Percentiles rank a stretch among this genome's conserved stretches.
Evolutionary conservation across 2,329 filamentous ascomycete genomes (phyloP).

Genomic region (Sarocladiaceae sp.): DNA sequence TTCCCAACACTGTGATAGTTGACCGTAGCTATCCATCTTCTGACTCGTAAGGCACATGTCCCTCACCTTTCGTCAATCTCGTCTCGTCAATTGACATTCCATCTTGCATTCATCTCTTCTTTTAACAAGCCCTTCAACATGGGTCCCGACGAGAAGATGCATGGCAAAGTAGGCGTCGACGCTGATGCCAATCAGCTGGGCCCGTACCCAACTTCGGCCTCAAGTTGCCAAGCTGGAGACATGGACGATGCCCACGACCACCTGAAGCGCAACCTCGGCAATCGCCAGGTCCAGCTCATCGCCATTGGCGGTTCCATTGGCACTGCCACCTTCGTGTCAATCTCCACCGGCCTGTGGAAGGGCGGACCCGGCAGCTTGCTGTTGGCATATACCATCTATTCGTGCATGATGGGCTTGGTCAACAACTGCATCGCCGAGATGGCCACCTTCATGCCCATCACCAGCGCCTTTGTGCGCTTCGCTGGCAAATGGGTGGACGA

Average conservation of each 20-base stretch:
- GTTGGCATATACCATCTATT: constrained; percentile 58
- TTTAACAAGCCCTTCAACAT: too few species aligned
- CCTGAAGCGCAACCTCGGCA: constrained; percentile 50
- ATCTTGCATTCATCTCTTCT: too few species aligned
- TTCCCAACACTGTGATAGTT: too few species aligned
- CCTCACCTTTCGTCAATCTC: too few species aligned
- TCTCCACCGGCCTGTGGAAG: constrained; percentile 42
- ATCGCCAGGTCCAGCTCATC: constrained; percentile 55
- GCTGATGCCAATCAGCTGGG: too few species aligned
- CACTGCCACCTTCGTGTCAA: constrained; percentile 53
- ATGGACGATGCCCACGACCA: constrained; percentile 5
- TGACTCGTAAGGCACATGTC: too few species aligned
- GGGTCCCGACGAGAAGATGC: too few species aligned
- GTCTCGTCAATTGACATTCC: too few species aligned
- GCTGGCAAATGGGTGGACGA: constrained; percentile 73
- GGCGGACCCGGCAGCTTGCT: constrained; percentile 57
- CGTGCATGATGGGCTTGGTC: constrained; percentile 55
- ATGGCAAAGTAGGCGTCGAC: too few species aligned
- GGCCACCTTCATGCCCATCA: constrained; percentile 73
- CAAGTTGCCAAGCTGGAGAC: too few species aligned
- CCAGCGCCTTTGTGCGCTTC: constrained; percentile 74
- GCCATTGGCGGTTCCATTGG: constrained; percentile 63
- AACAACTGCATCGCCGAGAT: constrained; percentile 67
- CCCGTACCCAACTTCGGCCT: too few species aligned
- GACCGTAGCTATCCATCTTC: too few species aligned